Percentiles rank a stretch among this genome's conserved stretches.
phyloP scores from a whole-genome alignment of 768 basidiomycete genomes.

The Pholiota molesta region DNA sequence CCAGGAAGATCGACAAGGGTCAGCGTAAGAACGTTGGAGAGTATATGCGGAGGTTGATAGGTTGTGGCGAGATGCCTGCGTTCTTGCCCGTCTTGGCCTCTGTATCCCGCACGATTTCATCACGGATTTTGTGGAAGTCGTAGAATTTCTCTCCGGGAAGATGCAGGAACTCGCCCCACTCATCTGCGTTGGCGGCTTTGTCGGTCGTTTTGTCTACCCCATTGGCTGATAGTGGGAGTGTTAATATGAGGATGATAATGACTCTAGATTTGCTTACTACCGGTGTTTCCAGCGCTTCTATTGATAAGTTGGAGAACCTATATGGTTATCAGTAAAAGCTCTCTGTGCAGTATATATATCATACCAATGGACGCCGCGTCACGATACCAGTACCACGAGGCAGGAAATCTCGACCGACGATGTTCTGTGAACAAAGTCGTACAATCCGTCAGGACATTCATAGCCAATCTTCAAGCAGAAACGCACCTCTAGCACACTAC shows the following conservation, averaged over 20 bases:
- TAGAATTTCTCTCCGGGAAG: conserved; percentile 97
- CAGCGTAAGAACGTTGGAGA: conserved; percentile 95
- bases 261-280: conserved; percentile 16
- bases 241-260: conserved; percentile 10
- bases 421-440: conserved; percentile 63
- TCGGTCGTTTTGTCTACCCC: conserved; percentile 57
- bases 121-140: conserved; percentile 96
- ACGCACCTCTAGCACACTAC: conserved; percentile 86
- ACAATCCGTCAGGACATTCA: not conserved
- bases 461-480: not conserved
- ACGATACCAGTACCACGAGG: conserved; percentile 99
- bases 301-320: conserved; percentile 96
- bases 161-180: conserved; percentile 99
- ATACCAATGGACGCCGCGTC: conserved; percentile 92
- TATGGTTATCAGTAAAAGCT: conserved; percentile 2
- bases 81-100: conserved; percentile 99
- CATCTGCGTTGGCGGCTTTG: conserved; percentile 85
- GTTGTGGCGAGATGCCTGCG: conserved; percentile 94
- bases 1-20: conserved; percentile 98
- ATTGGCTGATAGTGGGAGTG: conserved; percentile 41
- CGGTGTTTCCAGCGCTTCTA: conserved; percentile 54
- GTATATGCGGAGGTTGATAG: conserved; percentile 97
- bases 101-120: conserved; percentile 95
- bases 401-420: conserved; percentile 97
- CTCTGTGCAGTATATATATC: conserved; percentile 23